Evolutionary conservation across 805 yeast species (phyloP).

Genomic region (Cyberlindnera euphorbiae): DNA sequence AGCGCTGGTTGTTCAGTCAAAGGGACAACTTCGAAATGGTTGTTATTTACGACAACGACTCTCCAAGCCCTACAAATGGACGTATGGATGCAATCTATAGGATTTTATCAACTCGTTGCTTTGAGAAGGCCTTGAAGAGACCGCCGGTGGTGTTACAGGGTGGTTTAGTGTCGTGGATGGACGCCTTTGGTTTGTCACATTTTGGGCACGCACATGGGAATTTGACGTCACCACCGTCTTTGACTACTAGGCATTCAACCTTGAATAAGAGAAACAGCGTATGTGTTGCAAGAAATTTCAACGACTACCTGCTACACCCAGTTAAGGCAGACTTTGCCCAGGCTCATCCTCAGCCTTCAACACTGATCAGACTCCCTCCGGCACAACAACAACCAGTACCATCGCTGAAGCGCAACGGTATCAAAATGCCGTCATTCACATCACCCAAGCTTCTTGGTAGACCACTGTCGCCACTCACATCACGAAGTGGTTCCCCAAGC

Average conservation of each 20-base stretch:
- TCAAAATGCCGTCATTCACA: constrained; percentile 6
- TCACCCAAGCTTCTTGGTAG: constrained; percentile 2
- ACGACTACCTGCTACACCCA: constrained; percentile 19
- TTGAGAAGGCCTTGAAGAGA: constrained; percentile 33
- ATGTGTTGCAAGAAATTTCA: constrained; percentile 11
- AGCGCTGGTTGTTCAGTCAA: constrained; percentile 46
- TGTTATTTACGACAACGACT: constrained; percentile 43
- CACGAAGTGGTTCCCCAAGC: too few relatives aligned
- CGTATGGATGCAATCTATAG: constrained; percentile 13
- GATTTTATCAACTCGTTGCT: constrained; percentile 33
- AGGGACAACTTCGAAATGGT: constrained; percentile 57
- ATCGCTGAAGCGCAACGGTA: constrained; percentile 7
- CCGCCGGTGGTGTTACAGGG: constrained; percentile 46
- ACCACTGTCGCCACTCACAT: too few relatives aligned
- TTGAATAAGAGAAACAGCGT: constrained; percentile 1
- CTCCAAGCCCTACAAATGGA: constrained; percentile 1
- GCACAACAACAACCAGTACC: constrained; percentile 7
- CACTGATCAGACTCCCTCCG: constrained; percentile 9
- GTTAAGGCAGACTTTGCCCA: constrained; percentile 14
- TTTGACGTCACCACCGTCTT: constrained; percentile 10
- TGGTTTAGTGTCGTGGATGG: constrained; percentile 48
- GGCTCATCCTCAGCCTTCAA: constrained; percentile 5
- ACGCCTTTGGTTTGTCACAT: constrained; percentile 15
- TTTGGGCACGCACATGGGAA: constrained; percentile 21
- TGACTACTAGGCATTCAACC: constrained; percentile 12